Base-by-base conservation (phyloP, 345 rosid species). In the Raphanus sativus region DNA sequence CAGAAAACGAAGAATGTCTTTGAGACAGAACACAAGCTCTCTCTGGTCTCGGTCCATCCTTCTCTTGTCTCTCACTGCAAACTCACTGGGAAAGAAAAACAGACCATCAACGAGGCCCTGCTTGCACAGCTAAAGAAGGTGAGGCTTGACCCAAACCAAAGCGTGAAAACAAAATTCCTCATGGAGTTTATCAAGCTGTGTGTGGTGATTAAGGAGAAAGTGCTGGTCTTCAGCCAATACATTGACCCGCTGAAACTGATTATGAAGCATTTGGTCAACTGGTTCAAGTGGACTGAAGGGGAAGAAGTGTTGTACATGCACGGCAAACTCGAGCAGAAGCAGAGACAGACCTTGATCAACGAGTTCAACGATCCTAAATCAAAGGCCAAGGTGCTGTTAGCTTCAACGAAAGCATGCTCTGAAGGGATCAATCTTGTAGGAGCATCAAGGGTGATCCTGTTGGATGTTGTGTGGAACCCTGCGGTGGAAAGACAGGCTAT, bases 381-480 rank as follows among this genome's bases (percentile, higher is more conserved):
- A 36, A 75, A 84, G 55, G 79, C 87, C 5, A 89, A 82, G 78
- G 91, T 92, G 59, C 16, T 92, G 75, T 84, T 90, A 62, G 96
- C 96, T 62, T 90, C 96, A 2, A 89, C 82, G 4, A 86, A 65
- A 71, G 94, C 96, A 11, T 92, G 94, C 70, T 85, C 85, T 3
- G 94, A 89, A 79, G 92, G 96, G 13, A 90, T 89, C 45, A 92
- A 75, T 75, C 85, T 92, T 1, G 88, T 90, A 0, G 96, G 96
- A 16, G 96, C 92, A 32, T 92, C 97, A 0, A 84, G 94, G 76
- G 92, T 90, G 11, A 79, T 92, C 9, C 81, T 89, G 17, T 79
- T 92, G 15, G 96, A 90, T 38, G 92, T 89, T 16, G 86, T 84
- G 34, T 90, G 94, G 96, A 92, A 92, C 54, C 97, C 94, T 0